Percentiles rank a stretch among this genome's conserved stretches.
These are phyloP conservation scores for Pseudogymnoascus sp. DNA, from an alignment of 2,329 filamentous ascomycete genomes.

Conservation along the genomic window DNA sequence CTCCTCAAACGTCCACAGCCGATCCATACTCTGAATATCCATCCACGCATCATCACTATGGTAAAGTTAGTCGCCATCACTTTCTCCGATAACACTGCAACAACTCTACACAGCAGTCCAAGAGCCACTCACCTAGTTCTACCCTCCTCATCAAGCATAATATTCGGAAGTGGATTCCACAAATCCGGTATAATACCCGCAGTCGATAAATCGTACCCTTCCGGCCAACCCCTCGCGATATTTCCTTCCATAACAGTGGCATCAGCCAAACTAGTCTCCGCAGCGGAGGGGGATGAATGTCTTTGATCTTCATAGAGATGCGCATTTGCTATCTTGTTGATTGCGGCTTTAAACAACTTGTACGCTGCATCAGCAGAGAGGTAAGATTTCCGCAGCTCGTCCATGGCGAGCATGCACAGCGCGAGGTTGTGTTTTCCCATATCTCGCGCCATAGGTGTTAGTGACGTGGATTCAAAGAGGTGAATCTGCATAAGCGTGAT, in stretches of 20 bases:
- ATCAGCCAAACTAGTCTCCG: background rate
- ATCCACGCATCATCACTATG: background rate
- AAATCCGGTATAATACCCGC: background rate
- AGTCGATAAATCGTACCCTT: background rate
- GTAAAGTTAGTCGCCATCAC: background rate
- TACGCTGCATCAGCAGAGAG: slow-evolving; percentile 12
- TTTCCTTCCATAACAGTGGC: background rate
- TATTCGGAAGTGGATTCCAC: background rate
- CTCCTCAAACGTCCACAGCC: background rate
- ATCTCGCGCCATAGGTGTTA: slow-evolving; percentile 20
- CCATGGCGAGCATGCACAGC: slow-evolving; percentile 28
- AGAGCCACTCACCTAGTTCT: background rate
- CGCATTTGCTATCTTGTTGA: background rate
- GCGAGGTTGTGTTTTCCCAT: slow-evolving; percentile 27
- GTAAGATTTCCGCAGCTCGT: slow-evolving; percentile 27
- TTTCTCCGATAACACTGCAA: background rate
- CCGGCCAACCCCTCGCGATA: background rate
- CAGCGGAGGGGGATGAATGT: background rate
- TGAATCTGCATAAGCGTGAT: slow-evolving; percentile 30
- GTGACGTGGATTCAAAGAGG: slow-evolving; percentile 24
- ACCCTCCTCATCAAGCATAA: background rate
- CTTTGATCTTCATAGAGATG: background rate
- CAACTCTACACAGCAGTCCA: background rate
- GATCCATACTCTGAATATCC: background rate
- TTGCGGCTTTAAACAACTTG: background rate